Evolutionary conservation across 1,139 yeast species (phyloP).

Genomic region (Suhomyces atakaporum): DNA sequence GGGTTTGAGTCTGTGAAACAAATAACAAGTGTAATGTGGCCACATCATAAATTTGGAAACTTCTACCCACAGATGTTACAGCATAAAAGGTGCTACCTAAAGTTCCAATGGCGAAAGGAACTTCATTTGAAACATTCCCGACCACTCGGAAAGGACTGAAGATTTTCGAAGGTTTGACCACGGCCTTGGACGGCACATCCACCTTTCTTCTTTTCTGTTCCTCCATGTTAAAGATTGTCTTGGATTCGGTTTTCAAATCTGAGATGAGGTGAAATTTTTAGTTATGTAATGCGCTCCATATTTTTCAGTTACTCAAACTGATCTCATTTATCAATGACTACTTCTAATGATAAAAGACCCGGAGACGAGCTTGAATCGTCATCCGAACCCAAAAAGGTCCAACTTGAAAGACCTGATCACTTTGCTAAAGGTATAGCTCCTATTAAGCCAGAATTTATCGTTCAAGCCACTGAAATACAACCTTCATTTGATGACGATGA

Average conservation of each 20-base stretch:
- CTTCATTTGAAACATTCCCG: constrained; percentile 74
- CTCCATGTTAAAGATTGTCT: no score
- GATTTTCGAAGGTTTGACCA: constrained; percentile 30
- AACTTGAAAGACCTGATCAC: constrained; percentile 15
- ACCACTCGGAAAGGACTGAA: constrained; percentile 50
- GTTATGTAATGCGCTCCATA: constrained; percentile 5
- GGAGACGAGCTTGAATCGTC: constrained; percentile 20
- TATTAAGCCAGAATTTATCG: constrained; percentile 62
- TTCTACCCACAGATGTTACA: constrained; percentile 85
- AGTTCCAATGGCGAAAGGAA: constrained; percentile 86
- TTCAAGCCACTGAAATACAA: constrained; percentile 26
- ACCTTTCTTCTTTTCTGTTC: constrained; percentile 37
- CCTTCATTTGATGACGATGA: constrained; percentile 54
- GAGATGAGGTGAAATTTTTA: constrained; percentile 9
- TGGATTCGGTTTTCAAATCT: constrained; percentile 7
- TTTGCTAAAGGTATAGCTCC: constrained; percentile 59
- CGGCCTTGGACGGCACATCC: constrained; percentile 8
- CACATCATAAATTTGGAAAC: constrained; percentile 94
- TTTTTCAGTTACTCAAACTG: background rate
- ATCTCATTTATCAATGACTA: constrained; percentile 7
- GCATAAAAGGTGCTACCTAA: constrained; percentile 86
- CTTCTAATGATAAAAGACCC: constrained; percentile 20
- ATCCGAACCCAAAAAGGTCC: constrained; percentile 26
- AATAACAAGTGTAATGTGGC: constrained; percentile 81
- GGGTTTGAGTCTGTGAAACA: constrained; percentile 80